Base-by-base conservation (phyloP, 805 yeast genomes). In the Lipomyces yamanashiensis region DNA sequence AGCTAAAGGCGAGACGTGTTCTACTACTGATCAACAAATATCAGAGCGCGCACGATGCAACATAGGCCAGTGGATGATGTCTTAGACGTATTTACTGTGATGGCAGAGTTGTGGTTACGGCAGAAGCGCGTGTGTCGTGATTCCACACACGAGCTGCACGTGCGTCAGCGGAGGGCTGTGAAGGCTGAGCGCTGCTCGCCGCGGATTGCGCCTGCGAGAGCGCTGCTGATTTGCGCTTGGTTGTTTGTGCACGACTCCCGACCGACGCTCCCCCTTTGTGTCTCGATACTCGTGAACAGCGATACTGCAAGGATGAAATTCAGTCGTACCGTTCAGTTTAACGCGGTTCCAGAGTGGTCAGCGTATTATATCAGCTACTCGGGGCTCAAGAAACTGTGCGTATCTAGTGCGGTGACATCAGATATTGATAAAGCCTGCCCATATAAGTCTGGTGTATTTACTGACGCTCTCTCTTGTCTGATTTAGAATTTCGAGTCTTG, bases 341-440 rank as follows among this genome's bases (percentile, higher is more conserved):
- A 93, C 76, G 97, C 98, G 28, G 98, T 95, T 4, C 98, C 99
- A 1, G 98, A 95, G 75, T 93, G 99, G 99, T 85, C 96, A 12
- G 87, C 96, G 34, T 86, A 89, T 74, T 93, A 93, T 76, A 87
- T 93, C 61, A 92, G 96, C 60, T 93, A 93, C 76, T 89, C 96
- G 0, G 87, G 89, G 44, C 80, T 95, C 63, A 93, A 95, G 75
- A 90, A 90, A 77, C 82, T 89, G 68, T 67, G 39, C n/a, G 69
- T 66, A 8, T n/a, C 1, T 15, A 17, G 5, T 28, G 28, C 5
- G 28, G 28, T 28, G 28, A 28, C 28, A 28, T 28, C 28, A 28
- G 28, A 28, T 28, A 5, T 5, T 28, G 28, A 28, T 28, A 28
- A 28, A 28, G 5, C 28, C 28, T 13, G 19, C 52, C 15, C n/a